Evolutionary conservation across 192 early-diverging fungal species (phyloP).

Genomic region (Backusella liffmaniae): DNA sequence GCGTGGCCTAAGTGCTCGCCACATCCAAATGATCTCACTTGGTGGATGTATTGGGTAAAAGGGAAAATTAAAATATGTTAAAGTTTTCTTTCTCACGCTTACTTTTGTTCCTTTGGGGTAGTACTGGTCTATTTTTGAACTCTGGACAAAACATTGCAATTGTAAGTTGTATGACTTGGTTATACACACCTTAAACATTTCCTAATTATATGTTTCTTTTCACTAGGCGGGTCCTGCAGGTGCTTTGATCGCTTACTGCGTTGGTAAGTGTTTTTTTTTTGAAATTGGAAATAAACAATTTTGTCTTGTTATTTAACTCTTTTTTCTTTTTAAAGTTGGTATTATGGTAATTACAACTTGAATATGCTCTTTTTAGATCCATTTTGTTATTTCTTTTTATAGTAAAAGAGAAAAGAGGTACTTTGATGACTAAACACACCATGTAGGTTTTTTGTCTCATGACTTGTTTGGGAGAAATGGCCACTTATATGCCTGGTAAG

Average conservation of each 20-base stretch:
- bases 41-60: conserved; percentile 34
- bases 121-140: conserved; percentile 73
- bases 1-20: conserved; percentile 26
- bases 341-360: conserved; percentile 45
- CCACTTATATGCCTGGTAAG: conserved; percentile 70
- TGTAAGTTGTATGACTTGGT: conserved; percentile 13
- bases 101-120: not conserved
- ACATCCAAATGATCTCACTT: conserved; percentile 37
- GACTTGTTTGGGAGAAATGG: conserved; percentile 80
- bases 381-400: not conserved
- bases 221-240: conserved; percentile 71
- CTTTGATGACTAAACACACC: not conserved
- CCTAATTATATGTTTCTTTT: not conserved
- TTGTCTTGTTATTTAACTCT: no score
- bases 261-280: conserved; percentile 8
- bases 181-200: not conserved
- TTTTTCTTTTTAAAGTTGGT: conserved; percentile 41
- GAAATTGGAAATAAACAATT: no score
- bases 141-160: conserved; percentile 58
- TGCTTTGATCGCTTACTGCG: conserved; percentile 62
- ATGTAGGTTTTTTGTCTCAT: conserved; percentile 48
- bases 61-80: not conserved
- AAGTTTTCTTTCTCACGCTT: not conserved
- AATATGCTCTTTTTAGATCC: not conserved
- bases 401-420: not conserved